Conservation (phyloP, 345 rosid genomes). For the Dipteronia sinensis region DNA sequence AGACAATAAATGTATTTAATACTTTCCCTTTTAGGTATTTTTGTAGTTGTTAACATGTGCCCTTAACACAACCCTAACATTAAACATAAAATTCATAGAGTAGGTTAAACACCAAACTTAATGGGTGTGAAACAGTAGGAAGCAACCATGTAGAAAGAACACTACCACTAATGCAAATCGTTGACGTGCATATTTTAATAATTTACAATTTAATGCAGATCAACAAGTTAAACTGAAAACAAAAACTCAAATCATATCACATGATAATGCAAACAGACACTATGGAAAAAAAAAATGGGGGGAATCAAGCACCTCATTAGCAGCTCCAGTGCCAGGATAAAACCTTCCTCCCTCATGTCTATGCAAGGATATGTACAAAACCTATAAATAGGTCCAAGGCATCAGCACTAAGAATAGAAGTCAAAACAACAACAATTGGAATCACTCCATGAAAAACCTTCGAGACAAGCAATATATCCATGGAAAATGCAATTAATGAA, state of each 20-base stretch:
- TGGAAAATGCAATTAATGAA: not conserved
- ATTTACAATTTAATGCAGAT: not conserved
- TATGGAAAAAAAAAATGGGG: not conserved
- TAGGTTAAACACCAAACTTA: constrained; percentile 3
- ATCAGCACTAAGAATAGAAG: constrained; percentile 10
- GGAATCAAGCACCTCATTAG: constrained; percentile 60
- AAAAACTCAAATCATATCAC: not conserved
- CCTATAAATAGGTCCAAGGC: constrained; percentile 43
- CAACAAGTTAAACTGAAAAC: not conserved
- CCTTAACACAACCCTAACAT: too few relatives aligned
- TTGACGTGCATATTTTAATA: not conserved
- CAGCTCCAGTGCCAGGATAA: constrained; percentile 94
- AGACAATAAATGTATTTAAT: too few relatives aligned
- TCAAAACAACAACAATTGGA: not conserved
- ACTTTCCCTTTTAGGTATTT: too few relatives aligned
- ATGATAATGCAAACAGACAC: not conserved
- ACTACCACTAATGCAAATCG: not conserved
- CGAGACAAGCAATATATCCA: not conserved
- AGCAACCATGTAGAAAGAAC: not conserved
- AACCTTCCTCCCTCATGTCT: constrained; percentile 91
- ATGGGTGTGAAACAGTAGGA: not conserved
- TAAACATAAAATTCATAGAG: not conserved
- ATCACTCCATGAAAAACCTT: not conserved
- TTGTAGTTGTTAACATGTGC: too few relatives aligned
- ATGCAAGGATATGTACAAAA: constrained; percentile 86